phyloP scores from a whole-genome alignment of 371 early-diverging fungal species.

The Mortierella sp. region DNA sequence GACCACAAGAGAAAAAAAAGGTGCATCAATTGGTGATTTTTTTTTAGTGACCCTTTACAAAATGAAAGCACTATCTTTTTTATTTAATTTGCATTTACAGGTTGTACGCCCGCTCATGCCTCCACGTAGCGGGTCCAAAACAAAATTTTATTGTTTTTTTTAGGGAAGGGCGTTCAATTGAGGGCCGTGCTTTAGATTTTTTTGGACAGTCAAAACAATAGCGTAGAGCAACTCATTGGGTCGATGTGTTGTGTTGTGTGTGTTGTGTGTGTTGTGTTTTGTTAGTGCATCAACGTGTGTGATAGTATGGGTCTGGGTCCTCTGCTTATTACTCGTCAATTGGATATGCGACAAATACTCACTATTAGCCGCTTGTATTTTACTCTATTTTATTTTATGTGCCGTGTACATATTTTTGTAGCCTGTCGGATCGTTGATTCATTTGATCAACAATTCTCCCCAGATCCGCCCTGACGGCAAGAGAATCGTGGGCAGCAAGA shows the following conservation, averaged over 20 bases:
- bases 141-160: not conserved
- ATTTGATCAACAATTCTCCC: slow-evolving; percentile 37
- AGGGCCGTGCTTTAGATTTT: slow-evolving; percentile 3
- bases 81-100: slow-evolving; percentile 24
- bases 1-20: not conserved
- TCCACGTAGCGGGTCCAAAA: slow-evolving; percentile 41
- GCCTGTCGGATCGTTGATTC: slow-evolving; percentile 34
- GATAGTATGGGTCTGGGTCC: not conserved
- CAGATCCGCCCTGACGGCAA: slow-evolving; percentile 45
- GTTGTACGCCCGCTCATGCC: slow-evolving; percentile 17
- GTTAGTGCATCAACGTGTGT: not conserved
- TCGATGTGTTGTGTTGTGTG: not conserved
- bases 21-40: not conserved
- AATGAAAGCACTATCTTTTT: not conserved
- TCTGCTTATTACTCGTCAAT: not conserved
- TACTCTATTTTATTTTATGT: not conserved
- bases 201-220: not conserved
- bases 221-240: not conserved
- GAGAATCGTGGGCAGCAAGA: slow-evolving; percentile 38
- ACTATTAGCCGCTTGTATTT: not conserved
- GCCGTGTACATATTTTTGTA: not conserved
- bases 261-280: not conserved
- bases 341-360: not conserved
- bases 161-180: not conserved
- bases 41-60: not conserved